Percentiles rank a stretch among this genome's conserved stretches.
Evolutionary conservation across 2,329 filamentous ascomycete genomes (phyloP).

Genomic region (Xylaria sp.): DNA sequence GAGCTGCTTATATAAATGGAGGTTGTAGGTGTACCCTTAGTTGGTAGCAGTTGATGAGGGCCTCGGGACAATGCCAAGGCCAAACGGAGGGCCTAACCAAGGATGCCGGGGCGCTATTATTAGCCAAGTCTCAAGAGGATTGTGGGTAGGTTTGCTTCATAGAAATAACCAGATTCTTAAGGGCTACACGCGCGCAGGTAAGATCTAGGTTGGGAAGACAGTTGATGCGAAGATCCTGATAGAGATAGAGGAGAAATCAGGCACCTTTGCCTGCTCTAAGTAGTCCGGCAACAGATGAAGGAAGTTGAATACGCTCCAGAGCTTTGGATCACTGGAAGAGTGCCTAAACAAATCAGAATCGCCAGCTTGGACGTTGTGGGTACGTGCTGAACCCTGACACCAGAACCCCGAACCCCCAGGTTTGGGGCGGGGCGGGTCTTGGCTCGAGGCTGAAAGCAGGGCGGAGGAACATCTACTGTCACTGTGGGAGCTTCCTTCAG

Average conservation of each 20-base stretch:
- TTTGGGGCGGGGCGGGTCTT: neutral
- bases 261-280: too few species aligned
- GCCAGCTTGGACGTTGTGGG: neutral
- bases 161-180: neutral
- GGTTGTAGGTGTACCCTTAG: neutral
- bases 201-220: neutral
- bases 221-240: slow-evolving; percentile 13
- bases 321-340: slow-evolving; percentile 13
- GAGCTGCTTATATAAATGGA: neutral
- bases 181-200: neutral
- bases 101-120: slow-evolving; percentile 12
- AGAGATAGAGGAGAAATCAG: too few species aligned
- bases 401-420: slow-evolving; percentile 17
- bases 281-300: too few species aligned
- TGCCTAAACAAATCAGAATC: neutral
- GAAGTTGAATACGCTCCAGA: slow-evolving; percentile 9
- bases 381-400: neutral
- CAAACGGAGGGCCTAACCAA: neutral
- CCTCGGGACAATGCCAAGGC: neutral
- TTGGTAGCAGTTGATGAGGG: neutral
- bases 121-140: neutral
- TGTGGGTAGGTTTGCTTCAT: neutral
- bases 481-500: too few species aligned
- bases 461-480: neutral
- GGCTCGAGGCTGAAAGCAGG: slow-evolving; percentile 26